A percentile compares a stretch with the other conserved stretches of the same genome.
Evolutionary conservation across 495 filamentous ascomycete genomes (phyloP).

Genomic region (Hyaloscypha hepaticicola): DNA sequence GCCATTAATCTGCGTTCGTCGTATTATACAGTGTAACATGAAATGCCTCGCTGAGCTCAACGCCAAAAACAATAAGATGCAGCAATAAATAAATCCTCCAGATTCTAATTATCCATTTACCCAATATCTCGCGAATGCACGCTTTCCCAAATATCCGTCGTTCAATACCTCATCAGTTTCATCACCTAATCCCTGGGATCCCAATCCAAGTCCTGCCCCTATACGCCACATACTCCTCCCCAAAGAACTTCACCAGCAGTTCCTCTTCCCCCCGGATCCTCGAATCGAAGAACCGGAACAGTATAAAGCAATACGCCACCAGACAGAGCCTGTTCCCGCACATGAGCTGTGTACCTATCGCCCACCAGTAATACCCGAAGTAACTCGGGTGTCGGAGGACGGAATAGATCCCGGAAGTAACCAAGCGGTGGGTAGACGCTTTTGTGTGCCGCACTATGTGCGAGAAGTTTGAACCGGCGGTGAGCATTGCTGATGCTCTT

Average conservation of each 20-base stretch:
- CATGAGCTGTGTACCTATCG: slow-evolving; percentile 86
- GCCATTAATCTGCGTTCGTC: neutral
- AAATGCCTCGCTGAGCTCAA: neutral
- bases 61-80: neutral
- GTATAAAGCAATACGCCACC: slow-evolving; percentile 64
- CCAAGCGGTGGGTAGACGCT: slow-evolving; percentile 68
- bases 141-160: neutral
- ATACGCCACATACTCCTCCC: slow-evolving; percentile 76
- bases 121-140: neutral
- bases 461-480: slow-evolving; percentile 90
- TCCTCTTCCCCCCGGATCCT: slow-evolving; percentile 80
- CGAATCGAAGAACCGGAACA: slow-evolving; percentile 80
- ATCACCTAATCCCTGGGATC: slow-evolving; percentile 66
- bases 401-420: slow-evolving; percentile 67
- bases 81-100: neutral
- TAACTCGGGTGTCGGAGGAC: slow-evolving; percentile 82
- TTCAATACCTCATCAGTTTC: neutral
- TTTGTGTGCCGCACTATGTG: slow-evolving; percentile 73
- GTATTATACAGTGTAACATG: neutral
- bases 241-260: slow-evolving; percentile 78
- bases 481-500: slow-evolving; percentile 78
- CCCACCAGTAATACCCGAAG: slow-evolving; percentile 99
- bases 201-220: slow-evolving; percentile 62
- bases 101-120: neutral
- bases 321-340: slow-evolving; percentile 82